Percentiles rank a stretch among this genome's conserved stretches.
These are phyloP conservation scores for Perilla frutescens DNA, from an alignment of 257 asterid species.

Conservation along the genomic window DNA sequence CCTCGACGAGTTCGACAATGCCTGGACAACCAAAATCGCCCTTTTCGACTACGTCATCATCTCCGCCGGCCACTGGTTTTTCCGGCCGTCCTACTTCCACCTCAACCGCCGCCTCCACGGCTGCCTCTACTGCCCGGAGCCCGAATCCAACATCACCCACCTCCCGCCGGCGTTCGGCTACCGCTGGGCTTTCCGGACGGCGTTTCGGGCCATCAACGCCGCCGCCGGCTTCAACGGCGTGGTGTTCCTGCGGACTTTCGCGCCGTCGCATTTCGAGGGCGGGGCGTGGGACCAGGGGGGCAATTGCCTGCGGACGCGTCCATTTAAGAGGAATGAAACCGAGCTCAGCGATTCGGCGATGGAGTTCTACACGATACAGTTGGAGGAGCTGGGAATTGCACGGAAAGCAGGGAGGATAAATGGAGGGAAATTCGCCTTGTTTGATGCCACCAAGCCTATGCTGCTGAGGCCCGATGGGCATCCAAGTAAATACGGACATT, in stretches of 20 bases:
- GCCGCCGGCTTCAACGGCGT: slow-evolving; percentile 34
- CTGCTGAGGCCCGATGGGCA: slow-evolving; percentile 67
- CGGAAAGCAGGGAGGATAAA: neutral
- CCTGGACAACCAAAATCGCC: slow-evolving; percentile 22
- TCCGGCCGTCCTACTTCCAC: slow-evolving; percentile 48
- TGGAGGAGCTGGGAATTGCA: slow-evolving; percentile 44
- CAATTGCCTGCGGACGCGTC: slow-evolving; percentile 48
- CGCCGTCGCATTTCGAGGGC: slow-evolving; percentile 43
- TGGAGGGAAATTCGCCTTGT: neutral
- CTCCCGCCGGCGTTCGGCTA: slow-evolving; percentile 42
- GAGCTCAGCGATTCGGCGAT: slow-evolving; percentile 33
- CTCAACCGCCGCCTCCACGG: slow-evolving; percentile 42
- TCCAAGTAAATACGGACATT: slow-evolving; percentile 67
- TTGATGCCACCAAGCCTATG: slow-evolving; percentile 42
- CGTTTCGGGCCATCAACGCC: slow-evolving; percentile 29
- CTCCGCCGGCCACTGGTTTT: slow-evolving; percentile 69
- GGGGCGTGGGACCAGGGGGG: slow-evolving; percentile 65
- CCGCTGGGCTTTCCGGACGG: slow-evolving; percentile 53
- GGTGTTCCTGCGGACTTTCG: slow-evolving; percentile 48
- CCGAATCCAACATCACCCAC: slow-evolving; percentile 40
- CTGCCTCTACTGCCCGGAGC: slow-evolving; percentile 51
- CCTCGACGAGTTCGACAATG: slow-evolving; percentile 37
- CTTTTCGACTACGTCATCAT: slow-evolving; percentile 43
- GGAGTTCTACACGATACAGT: slow-evolving; percentile 52
- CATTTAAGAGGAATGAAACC: slow-evolving; percentile 46